Base-by-base conservation (phyloP, 257 asterid species). In the Solanum commersonii region DNA sequence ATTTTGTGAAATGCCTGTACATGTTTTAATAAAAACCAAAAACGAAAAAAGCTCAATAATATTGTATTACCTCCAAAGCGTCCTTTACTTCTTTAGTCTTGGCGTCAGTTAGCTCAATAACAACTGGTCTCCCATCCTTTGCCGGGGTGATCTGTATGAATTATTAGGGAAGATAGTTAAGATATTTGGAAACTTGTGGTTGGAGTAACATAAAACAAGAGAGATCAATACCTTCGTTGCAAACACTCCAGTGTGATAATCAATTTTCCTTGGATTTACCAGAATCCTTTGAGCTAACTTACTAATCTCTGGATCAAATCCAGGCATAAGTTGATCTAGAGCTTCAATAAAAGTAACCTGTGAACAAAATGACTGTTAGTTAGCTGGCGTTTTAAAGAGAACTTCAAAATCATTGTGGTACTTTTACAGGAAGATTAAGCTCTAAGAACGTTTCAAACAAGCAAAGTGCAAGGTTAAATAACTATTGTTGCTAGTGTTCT, bases 291-390 rank as follows among this genome's bases (percentile, higher is more conserved):
- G 98, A 73, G 98, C 98, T 88, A 96, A 90, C 90, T 96, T 96
- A 74, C 98, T 96, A 77, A 96, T 96, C 92, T 96, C 98, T 49
- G 98, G 98, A 93, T 96, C 98, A 89, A 96, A 96, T 70, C 98
- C 98, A 16, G 98, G 98, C 98, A 96, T 96, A 89, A 96, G 94
- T 93, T 95, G 96, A 92, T 96, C 98, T 89, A 96, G 90, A 86
- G 98, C 98, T 93, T 96, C 98, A 90, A 96, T 92, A 71, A 96
- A 95, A 65, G 99, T 96, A 67, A 96, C 98, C 99, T 96, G 94
- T 65, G 87, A 49, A 29, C 11, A 42, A 29, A 27, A 46, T 27
- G 38, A 46, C 27, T 18, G 5, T 46, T 81, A 27, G 40, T 8
- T 1, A 15, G 40, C 27, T 81, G 68, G 9, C 18, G 3, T 29